These are phyloP conservation scores for Phytophthora hibernalis DNA, from an alignment of 352 stramenopile species.

Conservation along the genomic window DNA sequence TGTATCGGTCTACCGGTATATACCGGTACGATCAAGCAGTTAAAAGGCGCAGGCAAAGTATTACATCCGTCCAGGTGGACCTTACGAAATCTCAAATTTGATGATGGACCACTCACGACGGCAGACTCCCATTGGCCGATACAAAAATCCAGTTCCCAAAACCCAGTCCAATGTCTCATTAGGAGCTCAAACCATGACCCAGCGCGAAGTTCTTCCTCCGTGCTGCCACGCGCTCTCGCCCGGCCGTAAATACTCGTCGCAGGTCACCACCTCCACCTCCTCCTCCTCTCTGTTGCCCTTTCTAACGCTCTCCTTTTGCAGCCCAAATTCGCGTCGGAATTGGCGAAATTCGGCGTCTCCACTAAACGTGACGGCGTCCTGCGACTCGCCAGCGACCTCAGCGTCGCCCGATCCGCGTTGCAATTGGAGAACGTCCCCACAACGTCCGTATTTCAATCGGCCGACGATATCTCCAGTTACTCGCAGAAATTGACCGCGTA, in stretches of 20 bases:
- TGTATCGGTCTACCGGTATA: no score
- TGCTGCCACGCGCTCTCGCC: slow-evolving; percentile 61
- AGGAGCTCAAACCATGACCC: slow-evolving; percentile 19
- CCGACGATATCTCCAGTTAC: slow-evolving; percentile 39
- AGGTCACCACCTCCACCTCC: not conserved
- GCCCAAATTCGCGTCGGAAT: slow-evolving; percentile 54
- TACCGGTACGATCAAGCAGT: no score
- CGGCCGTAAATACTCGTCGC: slow-evolving; percentile 35
- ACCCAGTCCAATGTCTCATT: not conserved
- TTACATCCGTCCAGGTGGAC: no score
- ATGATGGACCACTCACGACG: slow-evolving; percentile 2
- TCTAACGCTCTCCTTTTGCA: slow-evolving; percentile 10
- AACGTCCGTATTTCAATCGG: slow-evolving; percentile 19
- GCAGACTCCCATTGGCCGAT: slow-evolving; percentile 1
- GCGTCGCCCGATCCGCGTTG: slow-evolving; percentile 44
- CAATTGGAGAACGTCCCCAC: slow-evolving; percentile 24
- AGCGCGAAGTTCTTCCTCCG: slow-evolving; percentile 52
- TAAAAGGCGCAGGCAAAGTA: no score
- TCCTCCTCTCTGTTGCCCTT: not conserved
- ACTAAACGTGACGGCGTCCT: slow-evolving; percentile 41
- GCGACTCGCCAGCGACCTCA: slow-evolving; percentile 51
- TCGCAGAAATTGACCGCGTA: slow-evolving; percentile 48
- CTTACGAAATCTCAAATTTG: not conserved
- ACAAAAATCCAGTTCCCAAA: slow-evolving; percentile 30
- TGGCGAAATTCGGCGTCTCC: slow-evolving; percentile 45